Evolutionary conservation across 768 basidiomycete species (phyloP).

Genomic region (Xerocomus spinulosus): DNA sequence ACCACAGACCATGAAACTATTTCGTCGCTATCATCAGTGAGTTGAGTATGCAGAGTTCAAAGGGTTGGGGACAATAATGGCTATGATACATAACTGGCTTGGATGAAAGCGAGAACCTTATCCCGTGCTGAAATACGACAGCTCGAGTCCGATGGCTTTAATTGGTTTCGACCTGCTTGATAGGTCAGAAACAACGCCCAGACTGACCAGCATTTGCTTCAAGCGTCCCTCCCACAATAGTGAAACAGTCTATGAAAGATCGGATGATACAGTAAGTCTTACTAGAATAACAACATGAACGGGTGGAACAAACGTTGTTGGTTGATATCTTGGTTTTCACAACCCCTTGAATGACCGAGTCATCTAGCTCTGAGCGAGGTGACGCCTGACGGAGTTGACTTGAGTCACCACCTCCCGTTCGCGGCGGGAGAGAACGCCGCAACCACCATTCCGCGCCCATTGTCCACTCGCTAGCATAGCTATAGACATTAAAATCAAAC

Average conservation of each 20-base stretch:
- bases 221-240: slow-evolving; percentile 93
- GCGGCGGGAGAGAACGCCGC: slow-evolving; percentile 45
- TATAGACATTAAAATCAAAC: slow-evolving; percentile 96
- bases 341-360: slow-evolving; percentile 61
- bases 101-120: no score
- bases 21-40: neutral
- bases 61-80: no score
- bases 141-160: slow-evolving; percentile 83
- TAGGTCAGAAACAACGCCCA: slow-evolving; percentile 90
- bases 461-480: slow-evolving; percentile 94
- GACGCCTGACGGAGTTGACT: slow-evolving; percentile 8
- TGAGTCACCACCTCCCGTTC: slow-evolving; percentile 12
- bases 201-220: slow-evolving; percentile 81
- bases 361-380: slow-evolving; percentile 5
- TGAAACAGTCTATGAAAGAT: slow-evolving; percentile 64
- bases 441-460: slow-evolving; percentile 98
- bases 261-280: neutral
- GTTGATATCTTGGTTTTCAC: slow-evolving; percentile 89
- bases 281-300: neutral
- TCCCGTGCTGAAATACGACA: slow-evolving; percentile 85
- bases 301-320: slow-evolving; percentile 59
- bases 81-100: no score
- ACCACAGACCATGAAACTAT: slow-evolving; percentile 20
- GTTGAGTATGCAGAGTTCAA: no score
- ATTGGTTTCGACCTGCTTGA: slow-evolving; percentile 83